Base-by-base conservation (phyloP, 768 basidiomycete species). In the Strobilomyces confusus region DNA sequence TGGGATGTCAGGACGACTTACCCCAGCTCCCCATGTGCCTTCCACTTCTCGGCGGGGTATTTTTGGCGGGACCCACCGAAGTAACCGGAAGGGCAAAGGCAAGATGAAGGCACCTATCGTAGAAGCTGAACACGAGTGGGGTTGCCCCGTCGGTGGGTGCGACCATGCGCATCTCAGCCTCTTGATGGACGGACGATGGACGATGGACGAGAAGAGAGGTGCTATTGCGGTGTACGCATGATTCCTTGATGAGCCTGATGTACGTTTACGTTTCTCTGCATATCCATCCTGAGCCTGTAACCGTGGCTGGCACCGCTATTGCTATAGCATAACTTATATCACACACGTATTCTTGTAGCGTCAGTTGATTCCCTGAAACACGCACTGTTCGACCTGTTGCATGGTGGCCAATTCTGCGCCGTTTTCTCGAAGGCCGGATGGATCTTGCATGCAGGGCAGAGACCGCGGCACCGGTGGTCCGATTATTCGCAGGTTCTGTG, bases 111-210 rank as follows among this genome's bases (percentile, higher is more conserved):
- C 38, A 29, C 71, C 56, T 58, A 69, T 53, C 57, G 76, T 63
- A 19, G 78, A 83, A 61, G 81, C 70, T 29, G 73, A 74, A 60
- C 73, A 78, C 59, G 74, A 80, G 61, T 90, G 84, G 84, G 58
- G 42, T 15, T 90, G 87, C 62, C 87, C 87, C 0, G 83, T 89
- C 2, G 58, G 73, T 3, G 75, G 75, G 2, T 90, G 87, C 61
- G 77, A 70, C 11, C 67, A 65, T 14, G 58, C 72, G 33, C 86
- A 88, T 65, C 69, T 72, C 12, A 87, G 85, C 57, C 75, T 85
- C 32, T 75, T 78, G 55, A 61, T 84, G 12, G 76, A 75, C 38
- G 84, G 83, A 3, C 72, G 70, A 51, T 90, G 87, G 86, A 73
- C 69, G 34, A 79, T 77, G 62, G 84, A 86, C 58, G 75, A 75